Conservation (phyloP, 805 yeast genomes). For the Suhomyces emberorum region DNA sequence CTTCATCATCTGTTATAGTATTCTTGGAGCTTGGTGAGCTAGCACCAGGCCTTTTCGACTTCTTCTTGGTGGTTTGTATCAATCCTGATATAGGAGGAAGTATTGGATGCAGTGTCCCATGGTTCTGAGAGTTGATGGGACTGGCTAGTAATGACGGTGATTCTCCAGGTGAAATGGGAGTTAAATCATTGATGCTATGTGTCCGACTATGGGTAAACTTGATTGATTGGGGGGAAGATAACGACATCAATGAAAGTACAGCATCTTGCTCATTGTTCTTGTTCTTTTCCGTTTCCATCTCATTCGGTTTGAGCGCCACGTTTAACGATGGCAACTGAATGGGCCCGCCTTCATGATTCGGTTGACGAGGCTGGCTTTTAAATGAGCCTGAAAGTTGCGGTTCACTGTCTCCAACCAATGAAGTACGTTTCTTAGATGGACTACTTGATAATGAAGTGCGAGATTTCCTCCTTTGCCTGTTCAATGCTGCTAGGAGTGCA, state of each 20-base stretch:
- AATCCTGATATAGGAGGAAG: slow-evolving; percentile 10
- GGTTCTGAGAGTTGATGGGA: slow-evolving; percentile 9
- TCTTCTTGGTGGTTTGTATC: slow-evolving; percentile 4
- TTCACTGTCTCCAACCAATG: not conserved
- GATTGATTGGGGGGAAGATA: slow-evolving; percentile 47
- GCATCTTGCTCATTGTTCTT: slow-evolving; percentile 50
- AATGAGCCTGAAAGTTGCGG: not conserved
- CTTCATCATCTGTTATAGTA: slow-evolving; percentile 1
- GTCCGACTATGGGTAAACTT: slow-evolving; percentile 17
- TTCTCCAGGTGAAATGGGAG: slow-evolving; percentile 8
- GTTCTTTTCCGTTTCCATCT: not conserved
- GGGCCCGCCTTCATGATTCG: not conserved
- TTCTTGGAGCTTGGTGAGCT: slow-evolving; percentile 1
- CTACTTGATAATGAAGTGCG: slow-evolving; percentile 16
- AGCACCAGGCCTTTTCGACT: slow-evolving; percentile 4
- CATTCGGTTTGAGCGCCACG: slow-evolving; percentile 16
- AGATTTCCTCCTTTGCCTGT: slow-evolving; percentile 27
- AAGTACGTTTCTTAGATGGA: slow-evolving; percentile 7
- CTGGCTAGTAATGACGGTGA: slow-evolving; percentile 7
- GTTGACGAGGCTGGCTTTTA: not conserved
- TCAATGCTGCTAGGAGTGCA: slow-evolving; percentile 41
- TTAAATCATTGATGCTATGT: slow-evolving; percentile 8
- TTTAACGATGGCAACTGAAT: slow-evolving; percentile 29
- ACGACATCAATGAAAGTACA: slow-evolving; percentile 51
- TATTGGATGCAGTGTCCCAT: slow-evolving; percentile 1